Evolutionary conservation across 768 basidiomycete species (phyloP).

Genomic region (Cyclocybe cylindracea): DNA sequence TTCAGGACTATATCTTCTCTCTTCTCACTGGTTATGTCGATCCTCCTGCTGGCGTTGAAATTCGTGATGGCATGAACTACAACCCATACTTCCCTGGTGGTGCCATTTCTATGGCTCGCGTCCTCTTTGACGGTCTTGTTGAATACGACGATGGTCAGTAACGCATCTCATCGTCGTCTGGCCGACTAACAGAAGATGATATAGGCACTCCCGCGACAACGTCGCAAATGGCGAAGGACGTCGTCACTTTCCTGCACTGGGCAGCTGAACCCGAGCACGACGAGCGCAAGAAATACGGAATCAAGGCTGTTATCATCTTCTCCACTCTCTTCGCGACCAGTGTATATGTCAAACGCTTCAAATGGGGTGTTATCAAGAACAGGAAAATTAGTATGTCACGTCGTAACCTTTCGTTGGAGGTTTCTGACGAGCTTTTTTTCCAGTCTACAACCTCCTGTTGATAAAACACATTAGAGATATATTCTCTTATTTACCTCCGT

Average conservation of each 20-base stretch:
- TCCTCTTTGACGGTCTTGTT: conserved; percentile 93
- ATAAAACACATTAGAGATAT: conserved; percentile 54
- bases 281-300: conserved; percentile 93
- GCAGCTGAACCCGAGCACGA: conserved; percentile 98
- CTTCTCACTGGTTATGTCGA: conserved; percentile 97
- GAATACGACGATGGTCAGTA: conserved; percentile 91
- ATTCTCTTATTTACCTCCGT: conserved; percentile 20
- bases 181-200: neutral
- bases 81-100: conserved; percentile 99
- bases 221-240: conserved; percentile 99
- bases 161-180: neutral
- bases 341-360: conserved; percentile 93
- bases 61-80: conserved; percentile 98
- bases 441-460: conserved; percentile 63
- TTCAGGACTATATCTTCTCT: conserved; percentile 94
- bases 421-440: neutral
- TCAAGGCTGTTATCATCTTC: conserved; percentile 95
- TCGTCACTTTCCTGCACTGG: conserved; percentile 94
- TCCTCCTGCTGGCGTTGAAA: conserved; percentile 91
- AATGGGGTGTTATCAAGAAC: conserved; percentile 91
- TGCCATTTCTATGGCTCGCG: conserved; percentile 97
- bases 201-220: conserved; percentile 93
- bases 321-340: conserved; percentile 79
- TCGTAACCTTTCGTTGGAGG: neutral
- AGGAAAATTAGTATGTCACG: conserved; percentile 79